phyloP scores from a whole-genome alignment of 225 moss, liverwort and hornwort species.

The Polytrichum commune region DNA sequence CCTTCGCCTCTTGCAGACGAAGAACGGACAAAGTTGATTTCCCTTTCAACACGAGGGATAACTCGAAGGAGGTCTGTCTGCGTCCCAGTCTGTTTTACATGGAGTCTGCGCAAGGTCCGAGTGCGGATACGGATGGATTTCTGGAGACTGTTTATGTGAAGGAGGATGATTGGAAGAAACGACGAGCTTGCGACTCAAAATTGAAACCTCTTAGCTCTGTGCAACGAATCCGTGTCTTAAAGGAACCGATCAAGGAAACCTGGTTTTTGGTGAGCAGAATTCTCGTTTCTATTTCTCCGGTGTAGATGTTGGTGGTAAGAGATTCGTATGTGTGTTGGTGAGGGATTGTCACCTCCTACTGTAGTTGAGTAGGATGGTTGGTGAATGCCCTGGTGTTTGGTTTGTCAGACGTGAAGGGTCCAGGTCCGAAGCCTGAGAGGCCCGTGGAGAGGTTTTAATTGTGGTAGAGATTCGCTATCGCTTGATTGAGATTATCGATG shows the following conservation, averaged over 20 bases:
- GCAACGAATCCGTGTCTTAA: conserved; percentile 18
- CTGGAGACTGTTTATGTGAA: conserved; percentile 27
- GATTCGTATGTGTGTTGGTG: no score
- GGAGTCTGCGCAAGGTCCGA: conserved; percentile 1
- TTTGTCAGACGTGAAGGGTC: no score
- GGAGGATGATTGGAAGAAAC: conserved; percentile 11
- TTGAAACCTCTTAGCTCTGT: conserved; percentile 11
- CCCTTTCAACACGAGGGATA: conserved; percentile 38
- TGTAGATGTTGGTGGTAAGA: no score
- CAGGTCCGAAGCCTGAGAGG: no score
- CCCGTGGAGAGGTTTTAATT: no score
- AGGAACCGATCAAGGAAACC: conserved; percentile 11
- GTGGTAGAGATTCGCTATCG: no score
- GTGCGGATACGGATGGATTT: background rate
- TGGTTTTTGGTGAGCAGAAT: conserved; percentile 36
- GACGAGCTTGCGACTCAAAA: background rate
- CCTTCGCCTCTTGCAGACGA: conserved; percentile 13
- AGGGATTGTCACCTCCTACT: no score
- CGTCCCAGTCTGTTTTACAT: conserved; percentile 25
- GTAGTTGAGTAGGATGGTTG: no score
- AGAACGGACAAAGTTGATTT: background rate
- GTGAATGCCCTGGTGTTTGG: no score
- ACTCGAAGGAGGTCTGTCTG: conserved; percentile 14
- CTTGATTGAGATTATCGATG: no score
- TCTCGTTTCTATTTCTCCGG: no score